Conservation (phyloP, 768 basidiomycete genomes). For the Leccinum variicolor region DNA sequence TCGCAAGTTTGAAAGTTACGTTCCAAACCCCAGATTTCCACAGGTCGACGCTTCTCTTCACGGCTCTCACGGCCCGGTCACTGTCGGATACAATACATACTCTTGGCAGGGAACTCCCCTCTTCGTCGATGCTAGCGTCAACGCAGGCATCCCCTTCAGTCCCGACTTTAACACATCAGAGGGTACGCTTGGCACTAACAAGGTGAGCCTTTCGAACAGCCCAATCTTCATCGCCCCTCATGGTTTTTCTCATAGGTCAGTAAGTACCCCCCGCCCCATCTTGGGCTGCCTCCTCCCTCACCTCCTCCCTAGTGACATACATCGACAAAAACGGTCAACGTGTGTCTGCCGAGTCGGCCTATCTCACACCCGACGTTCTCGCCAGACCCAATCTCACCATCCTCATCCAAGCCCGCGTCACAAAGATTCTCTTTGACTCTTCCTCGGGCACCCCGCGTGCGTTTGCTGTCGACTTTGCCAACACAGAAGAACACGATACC, state of each 20-base stretch:
- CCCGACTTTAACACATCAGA: constrained; percentile 55
- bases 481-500: constrained; percentile 17
- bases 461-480: constrained; percentile 59
- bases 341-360: constrained; percentile 63
- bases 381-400: constrained; percentile 64
- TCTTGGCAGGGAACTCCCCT: constrained; percentile 42
- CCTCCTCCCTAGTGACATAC: constrained; percentile 55
- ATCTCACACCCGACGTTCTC: constrained; percentile 63
- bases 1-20: constrained; percentile 61
- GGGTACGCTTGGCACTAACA: constrained; percentile 60
- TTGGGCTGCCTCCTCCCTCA: background rate
- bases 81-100: constrained; percentile 54
- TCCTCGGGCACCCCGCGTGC: constrained; percentile 42
- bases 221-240: background rate
- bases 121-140: constrained; percentile 54
- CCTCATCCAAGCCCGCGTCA: constrained; percentile 52
- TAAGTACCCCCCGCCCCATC: constrained; percentile 20
- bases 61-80: constrained; percentile 54
- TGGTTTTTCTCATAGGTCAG: constrained; percentile 36
- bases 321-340: constrained; percentile 50
- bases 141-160: constrained; percentile 48
- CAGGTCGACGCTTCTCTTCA: constrained; percentile 44
- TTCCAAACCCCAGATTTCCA: constrained; percentile 47
- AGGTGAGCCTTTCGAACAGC: constrained; percentile 37
- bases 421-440: constrained; percentile 53